Percentiles rank a stretch among this genome's conserved stretches.
Conservation (phyloP, 176 grass and related monocot species). For the Triticum urartu region DNA sequence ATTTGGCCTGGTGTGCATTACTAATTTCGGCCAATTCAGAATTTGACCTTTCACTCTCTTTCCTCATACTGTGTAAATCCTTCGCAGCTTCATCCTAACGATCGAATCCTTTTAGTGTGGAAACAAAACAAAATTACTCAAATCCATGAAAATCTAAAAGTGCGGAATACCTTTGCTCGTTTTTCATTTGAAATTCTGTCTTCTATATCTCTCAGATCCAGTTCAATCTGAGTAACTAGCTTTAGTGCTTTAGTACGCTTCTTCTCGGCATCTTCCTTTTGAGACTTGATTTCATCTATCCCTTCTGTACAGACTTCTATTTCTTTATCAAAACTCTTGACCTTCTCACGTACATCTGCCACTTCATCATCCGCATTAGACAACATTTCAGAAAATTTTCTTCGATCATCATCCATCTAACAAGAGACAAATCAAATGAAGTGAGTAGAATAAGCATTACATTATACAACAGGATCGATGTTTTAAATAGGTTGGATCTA, state of each 20-base stretch:
- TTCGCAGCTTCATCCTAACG: slow-evolving; percentile 73
- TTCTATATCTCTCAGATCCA: slow-evolving; percentile 85
- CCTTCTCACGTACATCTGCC: slow-evolving; percentile 57
- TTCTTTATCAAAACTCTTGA: slow-evolving; percentile 72
- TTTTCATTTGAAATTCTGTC: slow-evolving; percentile 64
- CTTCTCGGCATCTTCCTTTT: slow-evolving; percentile 73
- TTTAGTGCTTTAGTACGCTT: slow-evolving; percentile 62
- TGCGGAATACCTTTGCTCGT: slow-evolving; percentile 64
- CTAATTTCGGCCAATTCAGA: slow-evolving; percentile 69
- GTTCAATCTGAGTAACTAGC: slow-evolving; percentile 69
- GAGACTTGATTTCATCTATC: slow-evolving; percentile 61
- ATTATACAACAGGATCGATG: neutral
- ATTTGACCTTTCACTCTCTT: slow-evolving; percentile 75
- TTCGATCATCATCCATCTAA: slow-evolving; percentile 81
- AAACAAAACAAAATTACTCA: neutral
- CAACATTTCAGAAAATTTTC: slow-evolving; percentile 72
- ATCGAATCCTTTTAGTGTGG: slow-evolving; percentile 6
- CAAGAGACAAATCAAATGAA: slow-evolving; percentile 19
- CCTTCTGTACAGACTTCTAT: slow-evolving; percentile 64
- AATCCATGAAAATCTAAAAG: slow-evolving; percentile 5
- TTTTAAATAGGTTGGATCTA: neutral
- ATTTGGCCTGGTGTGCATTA: slow-evolving; percentile 65
- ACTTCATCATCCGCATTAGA: slow-evolving; percentile 70
- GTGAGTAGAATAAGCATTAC: neutral
- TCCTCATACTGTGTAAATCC: slow-evolving; percentile 63